Evolutionary conservation across 306 rosid species (phyloP), one percentile per base, ranked within the genome.

Genomic region (Sicyos edulis): DNA sequence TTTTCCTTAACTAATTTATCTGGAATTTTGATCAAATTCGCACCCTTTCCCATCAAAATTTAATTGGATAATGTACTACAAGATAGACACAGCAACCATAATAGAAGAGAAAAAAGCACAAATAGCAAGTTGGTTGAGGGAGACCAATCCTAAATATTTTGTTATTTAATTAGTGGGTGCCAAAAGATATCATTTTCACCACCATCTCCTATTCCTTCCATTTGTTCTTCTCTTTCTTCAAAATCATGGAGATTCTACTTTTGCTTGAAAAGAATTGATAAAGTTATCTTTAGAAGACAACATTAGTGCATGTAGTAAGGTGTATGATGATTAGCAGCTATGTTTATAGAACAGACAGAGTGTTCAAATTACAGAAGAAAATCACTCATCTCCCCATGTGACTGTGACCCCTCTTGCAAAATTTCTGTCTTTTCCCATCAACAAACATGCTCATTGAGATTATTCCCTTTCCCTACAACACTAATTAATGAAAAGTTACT

Each of bases 251-350:
- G 40, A 29, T 17, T 42, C 77, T 52, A 67, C 71, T 78, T 74
- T 70, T 82, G 85, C 42, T 87, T 72, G 14, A 73, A 76, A 83
- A 81, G 75, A 82, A 72, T 66, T 55, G 49, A 73, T 32, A 52
- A 79, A 79, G 59, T 42, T 59, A 67, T 69, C 60, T 77, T 77
- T 70, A 26, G 21, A 55, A 58, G 34, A 60, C 66, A 79, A 71
- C 67, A 40, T 71, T 74, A 82, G 71, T 34, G 40, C 40, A 34
- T 34, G 40, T 34, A 34, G 40, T 34, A 34, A 34, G 40, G 40
- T 40, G 29, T 19, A 64, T 64, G 76, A 81, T 78, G 72, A 84
- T 83, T 70, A 80, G 85, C 71, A 63, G 77, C 82, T 75, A 86
- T 85, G 88, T 75, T 76, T 26, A 26, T 44, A 44, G 15, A 80